Evolutionary conservation across 2,329 filamentous ascomycete species (phyloP).

Genomic region (Fusarium pilosicola): DNA sequence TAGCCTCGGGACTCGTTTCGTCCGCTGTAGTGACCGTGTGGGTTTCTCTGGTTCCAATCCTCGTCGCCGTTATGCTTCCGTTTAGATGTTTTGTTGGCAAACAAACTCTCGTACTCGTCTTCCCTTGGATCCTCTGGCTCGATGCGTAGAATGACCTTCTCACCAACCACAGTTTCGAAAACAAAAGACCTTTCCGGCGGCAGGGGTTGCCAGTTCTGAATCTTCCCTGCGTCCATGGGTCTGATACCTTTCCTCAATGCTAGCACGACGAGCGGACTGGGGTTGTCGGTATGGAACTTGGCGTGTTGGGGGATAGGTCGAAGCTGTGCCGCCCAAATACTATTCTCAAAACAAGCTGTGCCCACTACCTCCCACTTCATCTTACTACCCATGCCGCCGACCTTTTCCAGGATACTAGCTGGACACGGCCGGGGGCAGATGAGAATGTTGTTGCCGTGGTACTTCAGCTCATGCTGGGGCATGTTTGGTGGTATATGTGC

Average conservation of each 20-base stretch:
- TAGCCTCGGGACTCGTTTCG: conserved; percentile 55
- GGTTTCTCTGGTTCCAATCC: conserved; percentile 48
- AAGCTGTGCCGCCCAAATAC: conserved; percentile 87
- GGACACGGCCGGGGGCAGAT: conserved; percentile 84
- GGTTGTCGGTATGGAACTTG: conserved; percentile 81
- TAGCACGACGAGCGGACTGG: conserved; percentile 81
- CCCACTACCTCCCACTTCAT: conserved; percentile 86
- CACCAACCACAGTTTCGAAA: conserved; percentile 85
- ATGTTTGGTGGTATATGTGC: conserved; percentile 70
- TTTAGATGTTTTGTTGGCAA: conserved; percentile 68
- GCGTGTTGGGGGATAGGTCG: conserved; percentile 75
- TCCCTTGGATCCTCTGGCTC: conserved; percentile 75
- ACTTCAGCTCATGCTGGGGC: conserved; percentile 77
- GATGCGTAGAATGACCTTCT: conserved; percentile 85
- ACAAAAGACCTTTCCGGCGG: conserved; percentile 74
- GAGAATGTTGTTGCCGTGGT: conserved; percentile 89
- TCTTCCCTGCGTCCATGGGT: conserved; percentile 82
- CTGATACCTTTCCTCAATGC: conserved; percentile 79
- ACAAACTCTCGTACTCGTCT: conserved; percentile 71
- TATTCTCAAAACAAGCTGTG: conserved; percentile 78
- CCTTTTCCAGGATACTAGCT: conserved; percentile 77
- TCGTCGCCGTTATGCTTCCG: conserved; percentile 67
- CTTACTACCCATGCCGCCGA: conserved; percentile 86
- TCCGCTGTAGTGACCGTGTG: conserved; percentile 49
- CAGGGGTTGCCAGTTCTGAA: conserved; percentile 85